Conservation (phyloP, 208 protist species). For the Porcisia hertigi region DNA sequence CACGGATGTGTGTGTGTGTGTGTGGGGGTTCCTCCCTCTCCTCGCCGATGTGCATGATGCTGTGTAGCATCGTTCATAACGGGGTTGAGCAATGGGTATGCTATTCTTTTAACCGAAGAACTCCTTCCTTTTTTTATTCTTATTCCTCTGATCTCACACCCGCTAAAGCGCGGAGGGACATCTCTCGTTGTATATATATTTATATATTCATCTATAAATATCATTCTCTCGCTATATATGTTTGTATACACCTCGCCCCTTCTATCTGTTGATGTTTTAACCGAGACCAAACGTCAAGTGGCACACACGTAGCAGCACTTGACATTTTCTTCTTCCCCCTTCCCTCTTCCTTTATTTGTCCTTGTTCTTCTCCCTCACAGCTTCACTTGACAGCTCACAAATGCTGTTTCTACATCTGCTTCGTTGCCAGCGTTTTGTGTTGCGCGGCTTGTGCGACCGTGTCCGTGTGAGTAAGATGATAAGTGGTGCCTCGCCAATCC, state of each 20-base stretch:
- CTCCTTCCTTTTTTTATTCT: background rate
- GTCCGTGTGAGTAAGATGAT: conserved; percentile 11
- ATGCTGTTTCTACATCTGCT: conserved; percentile 16
- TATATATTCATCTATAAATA: no score
- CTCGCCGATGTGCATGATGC: background rate
- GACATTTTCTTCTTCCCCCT: background rate
- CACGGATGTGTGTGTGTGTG: no score
- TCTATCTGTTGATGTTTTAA: no score
- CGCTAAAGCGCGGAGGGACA: background rate
- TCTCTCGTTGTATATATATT: no score
- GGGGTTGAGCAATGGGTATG: background rate
- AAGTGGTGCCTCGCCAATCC: conserved; percentile 7
- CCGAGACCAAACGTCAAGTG: background rate
- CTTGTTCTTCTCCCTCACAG: background rate
- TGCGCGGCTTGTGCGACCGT: conserved; percentile 23
- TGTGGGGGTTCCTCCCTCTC: background rate
- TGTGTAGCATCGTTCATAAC: background rate
- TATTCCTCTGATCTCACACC: background rate
- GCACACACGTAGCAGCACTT: background rate
- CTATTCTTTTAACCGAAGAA: no score
- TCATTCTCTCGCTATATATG: no score
- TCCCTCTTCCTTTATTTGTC: no score
- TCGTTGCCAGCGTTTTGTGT: conserved; percentile 23
- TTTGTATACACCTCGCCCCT: no score
- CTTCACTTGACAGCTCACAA: background rate